Conservation (phyloP, 345 rosid species). For the Punica granatum region DNA sequence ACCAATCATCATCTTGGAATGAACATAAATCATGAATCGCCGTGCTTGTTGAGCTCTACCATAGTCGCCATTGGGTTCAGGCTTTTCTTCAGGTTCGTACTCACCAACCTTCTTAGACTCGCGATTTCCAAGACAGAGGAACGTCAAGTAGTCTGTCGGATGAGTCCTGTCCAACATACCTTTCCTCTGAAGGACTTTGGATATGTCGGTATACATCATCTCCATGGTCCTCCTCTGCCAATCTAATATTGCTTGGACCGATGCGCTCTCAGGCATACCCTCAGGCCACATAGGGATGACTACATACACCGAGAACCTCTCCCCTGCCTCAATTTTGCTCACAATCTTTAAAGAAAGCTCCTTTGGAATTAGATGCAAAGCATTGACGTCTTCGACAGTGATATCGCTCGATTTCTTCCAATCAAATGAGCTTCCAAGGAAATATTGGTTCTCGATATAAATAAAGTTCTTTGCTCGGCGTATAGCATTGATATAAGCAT, state of each 20-base stretch:
- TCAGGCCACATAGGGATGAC: constrained; percentile 17
- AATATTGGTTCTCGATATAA: constrained; percentile 39
- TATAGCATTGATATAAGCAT: constrained; percentile 33
- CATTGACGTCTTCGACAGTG: constrained; percentile 29
- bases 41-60: neutral
- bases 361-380: constrained; percentile 32
- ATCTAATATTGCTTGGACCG: constrained; percentile 2
- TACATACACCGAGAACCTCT: constrained; percentile 8
- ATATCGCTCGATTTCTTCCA: constrained; percentile 28
- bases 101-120: neutral
- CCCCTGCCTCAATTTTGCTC: constrained; percentile 8
- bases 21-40: constrained; percentile 7
- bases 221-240: constrained; percentile 14
- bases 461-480: constrained; percentile 35
- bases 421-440: constrained; percentile 35
- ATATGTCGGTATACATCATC: constrained; percentile 11
- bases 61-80: neutral
- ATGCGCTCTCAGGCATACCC: constrained; percentile 6
- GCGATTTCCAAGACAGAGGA: constrained; percentile 5
- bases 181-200: constrained; percentile 1
- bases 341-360: constrained; percentile 9
- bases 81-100: neutral
- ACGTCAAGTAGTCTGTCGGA: constrained; percentile 9
- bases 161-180: neutral
- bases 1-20: constrained; percentile 9